These are phyloP conservation scores for Priceomyces medius DNA, from an alignment of 805 yeast genomes.

Conservation along the genomic window DNA sequence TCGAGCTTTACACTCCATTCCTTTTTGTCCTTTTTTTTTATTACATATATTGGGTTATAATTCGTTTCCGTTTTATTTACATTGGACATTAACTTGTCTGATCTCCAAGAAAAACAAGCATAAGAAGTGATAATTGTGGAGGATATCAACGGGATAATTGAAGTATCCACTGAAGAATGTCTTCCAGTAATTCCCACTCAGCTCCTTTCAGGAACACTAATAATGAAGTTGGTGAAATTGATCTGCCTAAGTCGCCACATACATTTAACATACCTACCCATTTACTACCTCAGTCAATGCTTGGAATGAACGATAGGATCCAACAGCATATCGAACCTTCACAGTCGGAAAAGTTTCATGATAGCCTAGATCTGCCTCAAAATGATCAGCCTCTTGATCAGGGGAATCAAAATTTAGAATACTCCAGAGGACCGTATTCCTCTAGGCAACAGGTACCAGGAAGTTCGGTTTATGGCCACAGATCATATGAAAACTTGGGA, in stretches of 20 bases:
- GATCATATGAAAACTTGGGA: not conserved
- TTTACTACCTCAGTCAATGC: constrained; percentile 22
- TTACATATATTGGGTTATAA: no score
- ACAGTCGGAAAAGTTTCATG: not conserved
- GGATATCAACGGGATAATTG: no score
- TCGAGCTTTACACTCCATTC: no score
- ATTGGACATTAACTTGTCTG: no score
- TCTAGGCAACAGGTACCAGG: not conserved
- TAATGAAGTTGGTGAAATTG: not conserved
- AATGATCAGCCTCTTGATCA: not conserved
- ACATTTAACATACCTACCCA: constrained; percentile 23
- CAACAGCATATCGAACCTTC: not conserved
- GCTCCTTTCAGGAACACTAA: constrained; percentile 3
- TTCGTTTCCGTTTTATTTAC: no score
- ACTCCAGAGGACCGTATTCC: not conserved
- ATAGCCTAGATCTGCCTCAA: constrained; percentile 1
- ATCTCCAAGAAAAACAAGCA: no score
- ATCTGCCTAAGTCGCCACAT: constrained; percentile 5
- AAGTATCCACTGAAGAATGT: no score
- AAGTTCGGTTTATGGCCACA: not conserved
- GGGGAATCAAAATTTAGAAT: not conserved
- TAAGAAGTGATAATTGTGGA: no score
- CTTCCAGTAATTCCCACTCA: not conserved
- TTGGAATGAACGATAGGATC: constrained; percentile 6
- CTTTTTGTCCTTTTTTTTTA: no score